Evolutionary conservation across 176 grass and related monocot species (phyloP).

Genomic region (Thalia dealbata): DNA sequence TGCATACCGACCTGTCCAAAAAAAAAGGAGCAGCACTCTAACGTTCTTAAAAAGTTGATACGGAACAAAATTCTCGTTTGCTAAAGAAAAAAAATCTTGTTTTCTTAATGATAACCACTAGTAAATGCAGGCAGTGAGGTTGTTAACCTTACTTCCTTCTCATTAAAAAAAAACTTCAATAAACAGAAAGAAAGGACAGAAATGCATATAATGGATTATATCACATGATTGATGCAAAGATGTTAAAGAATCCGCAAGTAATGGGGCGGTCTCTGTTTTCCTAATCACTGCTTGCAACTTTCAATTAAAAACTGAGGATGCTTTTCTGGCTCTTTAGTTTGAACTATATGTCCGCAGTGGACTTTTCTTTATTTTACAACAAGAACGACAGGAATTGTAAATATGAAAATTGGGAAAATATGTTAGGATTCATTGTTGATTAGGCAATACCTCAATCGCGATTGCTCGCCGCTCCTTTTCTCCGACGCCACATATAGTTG

Average conservation of each 20-base stretch:
- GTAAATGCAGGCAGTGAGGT: too few relatives aligned
- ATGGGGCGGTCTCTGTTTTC: too few relatives aligned
- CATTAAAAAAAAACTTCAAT: background rate
- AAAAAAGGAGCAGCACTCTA: conserved; percentile 19
- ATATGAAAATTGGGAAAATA: background rate
- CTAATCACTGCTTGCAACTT: too few relatives aligned
- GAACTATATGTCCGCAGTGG: background rate
- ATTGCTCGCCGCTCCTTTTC: conserved; percentile 71
- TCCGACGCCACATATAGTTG: conserved; percentile 51
- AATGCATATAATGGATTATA: background rate
- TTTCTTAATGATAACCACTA: background rate
- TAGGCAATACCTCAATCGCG: conserved; percentile 58
- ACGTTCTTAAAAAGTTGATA: conserved; percentile 2
- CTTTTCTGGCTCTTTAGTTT: background rate
- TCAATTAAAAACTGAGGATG: too few relatives aligned
- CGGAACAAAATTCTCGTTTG: too few relatives aligned
- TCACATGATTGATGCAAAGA: background rate
- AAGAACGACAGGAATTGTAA: conserved; percentile 12
- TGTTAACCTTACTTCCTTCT: too few relatives aligned
- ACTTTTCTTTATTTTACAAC: background rate
- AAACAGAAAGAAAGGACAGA: background rate
- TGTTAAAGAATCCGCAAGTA: too few relatives aligned
- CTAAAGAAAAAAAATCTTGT: too few relatives aligned
- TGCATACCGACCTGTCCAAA: conserved; percentile 68
- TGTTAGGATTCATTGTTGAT: background rate